Evolutionary conservation across 1,284 basidiomycete species (phyloP).

Genomic region (Xerocomus amazonicus): DNA sequence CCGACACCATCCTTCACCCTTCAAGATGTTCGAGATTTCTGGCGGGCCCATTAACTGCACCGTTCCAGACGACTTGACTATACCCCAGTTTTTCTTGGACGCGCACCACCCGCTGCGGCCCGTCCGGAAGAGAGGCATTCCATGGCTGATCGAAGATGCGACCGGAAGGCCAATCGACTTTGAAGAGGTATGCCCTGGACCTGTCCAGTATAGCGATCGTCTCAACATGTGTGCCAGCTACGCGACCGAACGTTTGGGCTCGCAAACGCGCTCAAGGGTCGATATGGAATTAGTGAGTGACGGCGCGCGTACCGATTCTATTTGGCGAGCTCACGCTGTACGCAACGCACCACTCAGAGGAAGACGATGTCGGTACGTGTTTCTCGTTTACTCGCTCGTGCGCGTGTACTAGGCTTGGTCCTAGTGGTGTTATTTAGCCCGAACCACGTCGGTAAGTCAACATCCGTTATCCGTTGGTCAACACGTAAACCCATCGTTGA

Average conservation of each 20-base stretch:
- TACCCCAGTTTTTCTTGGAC: slow-evolving; percentile 74
- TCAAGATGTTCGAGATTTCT: slow-evolving; percentile 38
- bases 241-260: slow-evolving; percentile 52
- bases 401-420: slow-evolving; percentile 7
- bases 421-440: slow-evolving; percentile 64
- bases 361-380: slow-evolving; percentile 50
- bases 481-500: too few relatives aligned
- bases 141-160: slow-evolving; percentile 67
- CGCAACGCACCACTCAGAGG: slow-evolving; percentile 14
- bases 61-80: slow-evolving; percentile 68
- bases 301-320: too few relatives aligned
- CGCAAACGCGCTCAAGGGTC: slow-evolving; percentile 56
- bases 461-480: slow-evolving; percentile 17
- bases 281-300: slow-evolving; percentile 56
- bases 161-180: slow-evolving; percentile 47
- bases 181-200: slow-evolving; percentile 43
- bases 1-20: neutral
- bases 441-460: slow-evolving; percentile 58
- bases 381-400: neutral
- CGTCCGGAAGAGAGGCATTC: slow-evolving; percentile 37
- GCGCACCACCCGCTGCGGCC: slow-evolving; percentile 49
- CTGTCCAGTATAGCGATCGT: neutral
- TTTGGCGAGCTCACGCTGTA: too few relatives aligned
- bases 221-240: slow-evolving; percentile 32
- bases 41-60: slow-evolving; percentile 40